phyloP scores from a whole-genome alignment of 805 yeast species.

The Spathaspora hagerdaliae region DNA sequence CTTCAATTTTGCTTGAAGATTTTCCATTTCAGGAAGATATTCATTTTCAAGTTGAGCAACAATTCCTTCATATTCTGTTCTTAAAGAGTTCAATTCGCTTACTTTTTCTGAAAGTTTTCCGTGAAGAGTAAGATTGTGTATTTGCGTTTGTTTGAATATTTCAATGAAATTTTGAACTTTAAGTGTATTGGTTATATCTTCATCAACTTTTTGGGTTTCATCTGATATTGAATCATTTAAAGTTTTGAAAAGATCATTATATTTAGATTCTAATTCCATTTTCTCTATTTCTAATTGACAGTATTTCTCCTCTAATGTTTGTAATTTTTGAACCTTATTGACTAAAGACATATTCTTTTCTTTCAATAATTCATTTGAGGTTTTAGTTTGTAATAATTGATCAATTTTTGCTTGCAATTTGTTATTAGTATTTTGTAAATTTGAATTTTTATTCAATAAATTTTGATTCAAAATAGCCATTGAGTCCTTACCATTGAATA shows the following conservation, averaged over 20 bases:
- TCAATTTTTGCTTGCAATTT: conserved; percentile 51
- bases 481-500: background rate
- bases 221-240: conserved; percentile 27
- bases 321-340: conserved; percentile 34
- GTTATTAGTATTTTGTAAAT: conserved; percentile 46
- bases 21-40: conserved; percentile 8
- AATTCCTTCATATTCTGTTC: conserved; percentile 11
- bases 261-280: conserved; percentile 42
- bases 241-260: conserved; percentile 43
- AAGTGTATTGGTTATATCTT: conserved; percentile 10
- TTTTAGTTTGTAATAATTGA: conserved; percentile 43
- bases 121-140: conserved; percentile 28
- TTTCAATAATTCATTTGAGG: conserved; percentile 49
- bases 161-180: conserved; percentile 35
- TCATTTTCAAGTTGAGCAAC: conserved; percentile 9
- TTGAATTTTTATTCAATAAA: conserved; percentile 26
- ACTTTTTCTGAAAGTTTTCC: conserved; percentile 29
- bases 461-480: conserved; percentile 10
- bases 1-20: conserved; percentile 5
- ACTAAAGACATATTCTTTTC: conserved; percentile 48
- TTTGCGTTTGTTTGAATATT: conserved; percentile 30
- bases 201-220: conserved; percentile 5
- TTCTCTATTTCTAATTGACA: conserved; percentile 50
- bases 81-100: conserved; percentile 14
- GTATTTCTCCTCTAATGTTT: conserved; percentile 40